These are phyloP conservation scores for Pontederia crassipes DNA, from an alignment of 176 grass and related monocot genomes.

Conservation along the genomic window DNA sequence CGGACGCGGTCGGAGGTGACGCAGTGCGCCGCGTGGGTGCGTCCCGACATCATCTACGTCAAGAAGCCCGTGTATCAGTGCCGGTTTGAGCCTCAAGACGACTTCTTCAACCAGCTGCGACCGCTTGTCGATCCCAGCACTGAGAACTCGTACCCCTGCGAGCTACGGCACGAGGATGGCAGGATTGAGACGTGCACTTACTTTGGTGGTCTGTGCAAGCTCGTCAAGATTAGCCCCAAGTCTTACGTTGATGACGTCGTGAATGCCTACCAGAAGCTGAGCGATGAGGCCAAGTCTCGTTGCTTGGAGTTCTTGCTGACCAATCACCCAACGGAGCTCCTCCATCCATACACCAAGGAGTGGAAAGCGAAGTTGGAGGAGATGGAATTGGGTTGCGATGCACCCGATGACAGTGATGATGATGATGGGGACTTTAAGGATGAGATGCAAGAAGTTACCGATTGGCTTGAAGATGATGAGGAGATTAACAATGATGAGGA, in stretches of 20 bases:
- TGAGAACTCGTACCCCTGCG: conserved; percentile 56
- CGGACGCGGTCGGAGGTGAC: conserved; percentile 46
- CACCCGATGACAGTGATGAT: conserved; percentile 55
- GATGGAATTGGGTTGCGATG: conserved; percentile 84
- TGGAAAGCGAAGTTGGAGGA: conserved; percentile 97
- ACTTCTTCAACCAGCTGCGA: conserved; percentile 57
- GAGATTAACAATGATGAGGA: conserved; percentile 15
- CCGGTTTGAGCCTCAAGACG: conserved; percentile 76
- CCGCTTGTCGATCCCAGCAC: conserved; percentile 54
- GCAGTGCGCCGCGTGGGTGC: conserved; percentile 70
- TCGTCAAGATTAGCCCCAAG: conserved; percentile 69
- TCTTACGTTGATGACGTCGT: conserved; percentile 89
- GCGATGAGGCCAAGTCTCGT: conserved; percentile 35
- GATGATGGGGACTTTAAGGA: conserved; percentile 20
- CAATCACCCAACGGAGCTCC: conserved; percentile 80
- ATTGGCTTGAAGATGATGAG: conserved; percentile 25
- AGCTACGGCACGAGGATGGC: conserved; percentile 40
- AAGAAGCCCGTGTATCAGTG: conserved; percentile 71
- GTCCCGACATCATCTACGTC: conserved; percentile 86
- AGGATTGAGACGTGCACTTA: conserved; percentile 41
- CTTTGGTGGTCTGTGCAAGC: conserved; percentile 70
- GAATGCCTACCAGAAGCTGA: conserved; percentile 73
- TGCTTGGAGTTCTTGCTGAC: conserved; percentile 79
- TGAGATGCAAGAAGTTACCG: conserved; percentile 8
- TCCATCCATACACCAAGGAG: conserved; percentile 87